A percentile compares a stretch with the other conserved stretches of the same genome.
These are phyloP conservation scores for Aspergillus indologenus DNA, from an alignment of 495 filamentous ascomycete genomes.

Conservation along the genomic window DNA sequence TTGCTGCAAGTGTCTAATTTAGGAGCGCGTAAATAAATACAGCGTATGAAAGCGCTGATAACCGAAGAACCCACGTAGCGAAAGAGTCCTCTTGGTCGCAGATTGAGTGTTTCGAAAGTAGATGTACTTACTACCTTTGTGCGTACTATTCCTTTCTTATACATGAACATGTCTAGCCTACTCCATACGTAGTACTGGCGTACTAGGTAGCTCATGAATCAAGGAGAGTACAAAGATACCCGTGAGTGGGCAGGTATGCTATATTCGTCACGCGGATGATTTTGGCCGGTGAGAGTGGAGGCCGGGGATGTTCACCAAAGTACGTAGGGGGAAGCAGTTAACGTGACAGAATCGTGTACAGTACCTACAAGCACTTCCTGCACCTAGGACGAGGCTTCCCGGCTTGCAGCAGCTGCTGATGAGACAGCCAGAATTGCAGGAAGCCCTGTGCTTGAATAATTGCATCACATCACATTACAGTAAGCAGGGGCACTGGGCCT, in stretches of 20 bases:
- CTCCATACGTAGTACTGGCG: slow-evolving; percentile 7
- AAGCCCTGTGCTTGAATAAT: too few species aligned
- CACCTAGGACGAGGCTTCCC: not conserved
- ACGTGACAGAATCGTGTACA: too few species aligned
- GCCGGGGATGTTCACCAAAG: not conserved
- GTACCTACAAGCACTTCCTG: too few species aligned
- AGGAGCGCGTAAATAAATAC: slow-evolving; percentile 8
- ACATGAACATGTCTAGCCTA: slow-evolving; percentile 2
- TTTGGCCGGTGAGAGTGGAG: slow-evolving; percentile 10
- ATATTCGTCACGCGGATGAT: slow-evolving; percentile 14
- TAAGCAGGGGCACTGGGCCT: too few species aligned
- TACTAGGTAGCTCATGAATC: slow-evolving; percentile 4
- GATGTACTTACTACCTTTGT: not conserved
- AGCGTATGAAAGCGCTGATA: not conserved
- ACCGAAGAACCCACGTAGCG: not conserved
- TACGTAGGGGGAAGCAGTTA: too few species aligned
- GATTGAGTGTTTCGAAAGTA: not conserved
- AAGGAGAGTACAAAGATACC: not conserved
- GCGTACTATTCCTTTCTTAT: slow-evolving; percentile 3
- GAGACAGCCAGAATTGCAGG: not conserved
- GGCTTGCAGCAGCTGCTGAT: not conserved
- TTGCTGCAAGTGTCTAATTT: slow-evolving; percentile 3
- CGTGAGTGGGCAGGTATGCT: not conserved
- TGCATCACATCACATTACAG: too few species aligned
- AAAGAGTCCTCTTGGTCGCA: not conserved